Evolutionary conservation across 352 stramenopile genomes (phyloP), one percentile per base, ranked within the genome.

Genomic region (Pythium inflatum): DNA sequence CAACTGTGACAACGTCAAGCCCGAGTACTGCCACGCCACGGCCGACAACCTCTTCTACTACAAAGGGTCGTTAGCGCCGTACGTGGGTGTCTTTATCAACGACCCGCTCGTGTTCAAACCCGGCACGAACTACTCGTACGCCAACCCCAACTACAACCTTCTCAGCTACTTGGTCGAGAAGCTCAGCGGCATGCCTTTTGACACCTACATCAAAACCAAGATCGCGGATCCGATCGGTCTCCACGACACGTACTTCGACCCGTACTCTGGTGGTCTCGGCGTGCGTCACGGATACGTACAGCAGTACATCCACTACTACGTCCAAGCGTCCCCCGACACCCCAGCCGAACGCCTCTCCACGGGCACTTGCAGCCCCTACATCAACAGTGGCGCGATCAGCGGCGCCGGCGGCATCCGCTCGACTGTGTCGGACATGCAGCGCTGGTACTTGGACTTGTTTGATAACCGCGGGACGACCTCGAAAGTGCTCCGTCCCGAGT

Each of bases 151-250:
- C 62, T 88, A 82, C 41, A 74, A 88, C 50, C 24, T 89, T 45
- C 60, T 89, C 14, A 75, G 79, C n/a, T 90, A 88, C 59, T 76
- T 90, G 75, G 71, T 90, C 51, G 82, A 90, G 68, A 87, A 81
- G 54, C 36, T 90, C 24, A 90, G 82, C 62, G 73, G 67, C 0
- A 14, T 84, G 28, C 24, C 28, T 12, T 67, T 87, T 28, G 68
- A 66, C 25, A 56, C 66, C 28, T 90, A 90, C 59, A 45, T 90
- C 38, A 25, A 77, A 28, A 62, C 74, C 54, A 68, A 81, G 25
- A 68, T 90, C 62, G 81, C 84, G 34, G 14, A 77, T 22, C 59
- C 60, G 0, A 36, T 88, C 27, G 71, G 70, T 0, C 55, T 90
- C 20, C 74, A 77, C 22, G 40, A 74, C 40, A 89, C 82, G 51